Evolutionary conservation across 352 stramenopile species (phyloP).

Genomic region (Thalassiosira livingstoniorum): DNA sequence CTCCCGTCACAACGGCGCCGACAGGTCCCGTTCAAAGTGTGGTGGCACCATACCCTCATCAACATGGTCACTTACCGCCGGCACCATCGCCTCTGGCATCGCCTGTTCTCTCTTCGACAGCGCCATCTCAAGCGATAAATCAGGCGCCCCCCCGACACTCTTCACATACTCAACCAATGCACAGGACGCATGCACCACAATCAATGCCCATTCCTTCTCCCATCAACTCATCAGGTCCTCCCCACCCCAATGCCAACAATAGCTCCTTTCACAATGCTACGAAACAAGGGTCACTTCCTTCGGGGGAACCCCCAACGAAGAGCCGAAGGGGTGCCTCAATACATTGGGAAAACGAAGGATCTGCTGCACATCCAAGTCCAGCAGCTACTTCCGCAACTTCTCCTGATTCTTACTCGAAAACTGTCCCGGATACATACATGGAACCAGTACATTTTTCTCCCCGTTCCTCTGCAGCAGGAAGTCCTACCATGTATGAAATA

Average conservation of each 20-base stretch:
- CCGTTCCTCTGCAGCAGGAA: not conserved
- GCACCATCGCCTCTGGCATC: slow-evolving; percentile 1
- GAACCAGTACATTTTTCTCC: slow-evolving; percentile 12
- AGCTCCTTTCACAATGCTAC: not conserved
- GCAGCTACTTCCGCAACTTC: not conserved
- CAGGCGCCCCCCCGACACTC: not conserved
- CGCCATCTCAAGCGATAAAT: not conserved
- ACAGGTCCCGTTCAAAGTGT: too few species aligned
- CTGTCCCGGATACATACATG: not conserved
- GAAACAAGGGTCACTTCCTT: not conserved
- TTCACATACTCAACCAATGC: not conserved
- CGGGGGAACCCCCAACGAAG: not conserved
- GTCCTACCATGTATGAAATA: not conserved
- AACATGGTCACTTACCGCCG: too few species aligned
- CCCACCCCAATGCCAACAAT: too few species aligned
- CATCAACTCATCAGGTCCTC: too few species aligned
- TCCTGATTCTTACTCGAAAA: not conserved
- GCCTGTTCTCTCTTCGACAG: not conserved
- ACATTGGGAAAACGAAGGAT: not conserved
- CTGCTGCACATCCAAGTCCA: not conserved
- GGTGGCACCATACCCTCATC: too few species aligned
- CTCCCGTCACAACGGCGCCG: too few species aligned
- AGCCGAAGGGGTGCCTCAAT: not conserved
- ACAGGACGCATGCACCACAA: not conserved
- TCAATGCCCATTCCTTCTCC: too few species aligned